Evolutionary conservation across 305 asterid species (phyloP).

Genomic region (Fraxinus ornus): DNA sequence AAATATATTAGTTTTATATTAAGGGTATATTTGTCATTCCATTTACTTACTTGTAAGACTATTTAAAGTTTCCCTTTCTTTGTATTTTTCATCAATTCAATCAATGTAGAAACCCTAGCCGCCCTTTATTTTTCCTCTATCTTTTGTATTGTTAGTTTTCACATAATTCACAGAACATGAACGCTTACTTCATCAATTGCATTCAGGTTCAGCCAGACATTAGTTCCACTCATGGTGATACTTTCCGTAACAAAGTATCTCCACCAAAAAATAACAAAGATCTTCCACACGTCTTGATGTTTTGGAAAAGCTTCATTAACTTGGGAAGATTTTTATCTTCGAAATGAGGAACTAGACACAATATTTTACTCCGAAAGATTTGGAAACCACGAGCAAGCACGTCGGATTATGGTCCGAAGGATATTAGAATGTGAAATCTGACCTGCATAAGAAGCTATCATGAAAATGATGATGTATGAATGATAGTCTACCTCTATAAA

Average conservation of each 20-base stretch:
- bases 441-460: slow-evolving; percentile 43
- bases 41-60: too few relatives aligned
- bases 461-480: slow-evolving; percentile 17
- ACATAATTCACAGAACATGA: slow-evolving; percentile 7
- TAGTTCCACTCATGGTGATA: slow-evolving; percentile 97
- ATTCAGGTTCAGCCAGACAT: slow-evolving; percentile 87
- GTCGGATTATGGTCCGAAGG: slow-evolving; percentile 71
- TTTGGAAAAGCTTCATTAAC: slow-evolving; percentile 28
- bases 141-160: too few relatives aligned
- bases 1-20: too few relatives aligned
- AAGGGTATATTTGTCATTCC: too few relatives aligned
- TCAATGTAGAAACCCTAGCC: too few relatives aligned
- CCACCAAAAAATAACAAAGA: slow-evolving; percentile 86
- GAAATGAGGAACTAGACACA: slow-evolving; percentile 37
- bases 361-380: slow-evolving; percentile 41
- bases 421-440: slow-evolving; percentile 88
- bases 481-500: background rate
- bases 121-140: too few relatives aligned
- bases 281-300: slow-evolving; percentile 41
- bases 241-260: slow-evolving; percentile 83
- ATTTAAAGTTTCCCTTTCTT: too few relatives aligned
- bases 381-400: slow-evolving; percentile 82
- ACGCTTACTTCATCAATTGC: slow-evolving; percentile 73
- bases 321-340: slow-evolving; percentile 38
- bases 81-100: too few relatives aligned